phyloP scores from a whole-genome alignment of 805 yeast genomes.

The Wickerhamiella nectarea region DNA sequence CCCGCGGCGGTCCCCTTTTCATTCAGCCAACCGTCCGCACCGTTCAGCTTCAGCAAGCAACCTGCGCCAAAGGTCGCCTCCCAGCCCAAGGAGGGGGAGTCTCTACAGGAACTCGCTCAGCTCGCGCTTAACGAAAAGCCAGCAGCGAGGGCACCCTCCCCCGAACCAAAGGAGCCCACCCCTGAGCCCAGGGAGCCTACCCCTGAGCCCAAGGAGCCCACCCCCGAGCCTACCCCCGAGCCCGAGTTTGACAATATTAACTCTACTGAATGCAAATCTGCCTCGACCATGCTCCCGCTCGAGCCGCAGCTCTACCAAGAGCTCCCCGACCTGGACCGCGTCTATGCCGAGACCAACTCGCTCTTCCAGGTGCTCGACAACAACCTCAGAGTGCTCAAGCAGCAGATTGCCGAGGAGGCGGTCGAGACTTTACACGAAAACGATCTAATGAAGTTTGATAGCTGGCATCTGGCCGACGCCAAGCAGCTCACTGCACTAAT shows the following conservation, averaged over 20 bases:
- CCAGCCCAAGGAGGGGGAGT: no score
- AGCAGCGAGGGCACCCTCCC: no score
- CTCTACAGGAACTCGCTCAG: no score
- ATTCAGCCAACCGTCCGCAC: no score
- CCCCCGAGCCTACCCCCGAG: background rate
- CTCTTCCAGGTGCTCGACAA: conserved; percentile 17
- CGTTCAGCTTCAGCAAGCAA: no score
- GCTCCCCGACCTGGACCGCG: conserved; percentile 12
- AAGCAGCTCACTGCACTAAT: background rate
- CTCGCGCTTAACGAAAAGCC: no score
- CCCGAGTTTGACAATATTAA: background rate
- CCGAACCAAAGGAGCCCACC: background rate
- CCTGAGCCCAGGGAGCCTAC: background rate
- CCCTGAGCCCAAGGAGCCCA: background rate
- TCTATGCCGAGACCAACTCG: conserved; percentile 14
- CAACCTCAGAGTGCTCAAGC: conserved; percentile 10
- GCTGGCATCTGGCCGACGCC: conserved; percentile 3
- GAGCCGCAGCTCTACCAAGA: background rate
- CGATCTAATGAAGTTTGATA: conserved; percentile 4
- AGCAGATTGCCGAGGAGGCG: background rate
- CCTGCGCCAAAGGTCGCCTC: no score
- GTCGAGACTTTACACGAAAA: no score
- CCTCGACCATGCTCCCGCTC: conserved; percentile 2
- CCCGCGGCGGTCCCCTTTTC: no score
- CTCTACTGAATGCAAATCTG: background rate